Evolutionary conservation across 2,329 filamentous ascomycete genomes (phyloP), one percentile per base, ranked within the genome.

Genomic region (Aspergillus jensenii): DNA sequence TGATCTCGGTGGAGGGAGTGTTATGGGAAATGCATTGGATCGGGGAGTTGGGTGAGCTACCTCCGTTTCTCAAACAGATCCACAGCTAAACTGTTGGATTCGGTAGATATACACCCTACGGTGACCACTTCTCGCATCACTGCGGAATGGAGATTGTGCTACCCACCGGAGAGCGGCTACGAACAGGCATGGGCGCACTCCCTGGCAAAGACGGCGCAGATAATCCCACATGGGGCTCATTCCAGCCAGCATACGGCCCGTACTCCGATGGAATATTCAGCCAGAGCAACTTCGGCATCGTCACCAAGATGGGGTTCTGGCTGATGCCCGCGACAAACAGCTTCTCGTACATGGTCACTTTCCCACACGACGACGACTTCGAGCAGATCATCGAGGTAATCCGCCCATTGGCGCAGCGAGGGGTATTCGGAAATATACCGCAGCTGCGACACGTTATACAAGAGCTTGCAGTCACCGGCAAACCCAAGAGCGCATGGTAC

Each of bases 301-400:
- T 83, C 7, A 80, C 79, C 3, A 84, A 84, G 68, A 81, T 85
- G 76, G 82, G 81, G 0, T 75, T 84, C 63, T 78, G 74, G 70
- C 71, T 85, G 35, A 84, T 84, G 82, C 78, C 78, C 1, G 81
- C 82, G 46, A 80, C 80, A 0, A 79, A 76, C 9, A 80, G 78
- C 1, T 40, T 40, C 37, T 40, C 37, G 2, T 40, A 40, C 79
- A 80, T 59, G 78, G 44, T 31, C 44, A 46, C 19, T 2, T 25
- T 46, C 15, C 21, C 44, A 82, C 69, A 69, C 69, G 81, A 83
- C 35, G 78, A 81, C 39, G 79, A 83, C 59, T 74, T 84, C 7
- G 70, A 77, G 9, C 71, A 79, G 4, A 71, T 71, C 12, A 66
- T 75, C 5, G 66, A 77, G 27, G 71, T 74, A 49, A 76, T 76